phyloP scores from a whole-genome alignment of 306 rosid genomes.

The Sphenostylis stenocarpa region DNA sequence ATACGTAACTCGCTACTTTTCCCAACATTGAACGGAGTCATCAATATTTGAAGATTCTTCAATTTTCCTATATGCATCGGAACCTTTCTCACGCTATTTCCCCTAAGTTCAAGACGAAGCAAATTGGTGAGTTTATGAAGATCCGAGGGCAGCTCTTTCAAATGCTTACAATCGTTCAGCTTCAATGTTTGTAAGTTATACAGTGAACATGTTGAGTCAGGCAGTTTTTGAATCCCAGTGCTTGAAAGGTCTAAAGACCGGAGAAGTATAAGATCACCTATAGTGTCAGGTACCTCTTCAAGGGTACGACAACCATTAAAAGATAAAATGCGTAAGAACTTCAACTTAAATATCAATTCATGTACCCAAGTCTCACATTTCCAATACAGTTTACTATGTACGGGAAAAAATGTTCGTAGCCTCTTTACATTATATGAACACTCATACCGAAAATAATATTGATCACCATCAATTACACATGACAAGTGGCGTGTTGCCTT shows the following conservation, averaged over 20 bases:
- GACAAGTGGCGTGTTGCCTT: neutral
- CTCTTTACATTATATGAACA: neutral
- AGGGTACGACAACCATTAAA: neutral
- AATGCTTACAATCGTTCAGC: neutral
- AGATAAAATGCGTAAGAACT: neutral
- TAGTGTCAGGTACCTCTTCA: neutral
- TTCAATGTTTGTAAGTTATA: neutral
- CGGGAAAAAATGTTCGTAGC: neutral
- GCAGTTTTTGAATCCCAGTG: neutral
- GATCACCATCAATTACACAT: too few species aligned
- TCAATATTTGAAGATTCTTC: neutral
- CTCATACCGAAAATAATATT: too few species aligned
- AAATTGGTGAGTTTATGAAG: neutral
- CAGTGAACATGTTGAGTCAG: neutral
- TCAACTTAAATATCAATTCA: neutral
- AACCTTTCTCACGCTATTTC: neutral
- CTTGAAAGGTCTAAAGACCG: neutral
- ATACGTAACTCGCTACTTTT: neutral
- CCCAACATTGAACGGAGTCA: neutral
- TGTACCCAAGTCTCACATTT: neutral
- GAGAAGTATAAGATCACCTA: neutral
- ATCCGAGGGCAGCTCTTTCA: neutral
- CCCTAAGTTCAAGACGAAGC: neutral
- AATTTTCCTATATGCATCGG: neutral
- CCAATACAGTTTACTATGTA: too few species aligned